Conservation (phyloP, 1,284 basidiomycete species). For the Trametes pubescens region DNA sequence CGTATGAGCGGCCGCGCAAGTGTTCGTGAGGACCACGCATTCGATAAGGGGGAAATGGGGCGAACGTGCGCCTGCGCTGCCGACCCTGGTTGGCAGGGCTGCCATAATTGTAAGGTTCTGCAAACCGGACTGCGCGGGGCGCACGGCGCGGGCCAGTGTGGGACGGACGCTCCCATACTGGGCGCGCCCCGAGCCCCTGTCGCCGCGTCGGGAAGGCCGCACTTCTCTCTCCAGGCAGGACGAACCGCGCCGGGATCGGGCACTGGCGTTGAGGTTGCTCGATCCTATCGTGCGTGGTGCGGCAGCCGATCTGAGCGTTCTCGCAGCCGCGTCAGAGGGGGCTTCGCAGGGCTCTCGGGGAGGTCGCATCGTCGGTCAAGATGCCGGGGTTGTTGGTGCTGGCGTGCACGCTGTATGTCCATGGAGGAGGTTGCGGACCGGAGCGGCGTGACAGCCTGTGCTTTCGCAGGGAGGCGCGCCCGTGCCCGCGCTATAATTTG, state of each 20-base stretch:
- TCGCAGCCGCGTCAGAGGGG: slow-evolving; percentile 1
- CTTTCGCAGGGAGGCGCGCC: slow-evolving; percentile 1
- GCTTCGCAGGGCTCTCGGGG: slow-evolving; percentile 1
- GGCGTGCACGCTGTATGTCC: background rate
- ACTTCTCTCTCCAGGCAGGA: slow-evolving; percentile 7
- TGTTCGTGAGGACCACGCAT: background rate
- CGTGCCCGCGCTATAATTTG: slow-evolving; percentile 9
- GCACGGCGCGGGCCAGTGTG: slow-evolving; percentile 1
- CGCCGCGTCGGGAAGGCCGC: slow-evolving; percentile 10
- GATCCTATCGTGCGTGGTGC: slow-evolving; percentile 13
- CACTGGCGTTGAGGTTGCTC: slow-evolving; percentile 4
- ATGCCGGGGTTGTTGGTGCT: slow-evolving; percentile 5
- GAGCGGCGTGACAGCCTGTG: slow-evolving; percentile 1
- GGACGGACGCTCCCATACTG: background rate
- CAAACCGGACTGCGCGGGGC: background rate
- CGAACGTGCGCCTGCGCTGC: slow-evolving; percentile 13
- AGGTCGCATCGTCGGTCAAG: slow-evolving; percentile 15
- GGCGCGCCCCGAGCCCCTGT: slow-evolving; percentile 5
- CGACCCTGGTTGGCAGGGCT: background rate
- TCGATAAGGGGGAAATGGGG: background rate
- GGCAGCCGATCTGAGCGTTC: slow-evolving; percentile 11
- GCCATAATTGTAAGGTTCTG: slow-evolving; percentile 8
- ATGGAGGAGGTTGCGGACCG: slow-evolving; percentile 6
- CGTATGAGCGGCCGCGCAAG: background rate
- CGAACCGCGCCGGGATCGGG: slow-evolving; percentile 16